Evolutionary conservation across 108 stramenopile species (phyloP).

Genomic region (Skeletonema menzelii): DNA sequence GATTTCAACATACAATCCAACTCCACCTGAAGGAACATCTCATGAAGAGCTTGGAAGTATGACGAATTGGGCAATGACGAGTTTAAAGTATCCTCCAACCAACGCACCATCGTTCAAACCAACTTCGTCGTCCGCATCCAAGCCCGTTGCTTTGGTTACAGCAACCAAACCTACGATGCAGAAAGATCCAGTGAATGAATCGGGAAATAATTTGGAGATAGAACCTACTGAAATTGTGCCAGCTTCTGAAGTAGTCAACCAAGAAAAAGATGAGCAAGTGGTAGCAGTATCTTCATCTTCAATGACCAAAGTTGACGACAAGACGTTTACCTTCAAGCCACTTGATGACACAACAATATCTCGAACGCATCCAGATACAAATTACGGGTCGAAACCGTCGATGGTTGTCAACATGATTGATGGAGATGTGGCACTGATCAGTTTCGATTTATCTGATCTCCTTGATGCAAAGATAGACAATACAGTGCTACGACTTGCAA

Average conservation of each 20-base stretch:
- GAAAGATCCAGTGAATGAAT: background rate
- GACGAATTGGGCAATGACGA: slow-evolving; percentile 11
- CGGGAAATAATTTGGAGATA: background rate
- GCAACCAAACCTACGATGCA: background rate
- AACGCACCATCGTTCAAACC: background rate
- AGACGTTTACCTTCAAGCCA: slow-evolving; percentile 15
- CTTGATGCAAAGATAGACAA: slow-evolving; percentile 4
- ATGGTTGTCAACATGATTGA: slow-evolving; percentile 15
- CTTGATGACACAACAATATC: slow-evolving; percentile 19
- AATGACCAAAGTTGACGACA: slow-evolving; percentile 8
- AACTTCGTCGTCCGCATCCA: background rate
- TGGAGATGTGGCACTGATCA: slow-evolving; percentile 15
- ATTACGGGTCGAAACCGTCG: slow-evolving; percentile 10
- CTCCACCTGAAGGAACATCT: background rate
- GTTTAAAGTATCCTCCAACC: slow-evolving; percentile 3
- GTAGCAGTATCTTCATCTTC: background rate
- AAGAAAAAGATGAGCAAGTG: background rate
- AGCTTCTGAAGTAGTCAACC: background rate
- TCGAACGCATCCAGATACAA: background rate
- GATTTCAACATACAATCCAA: background rate
- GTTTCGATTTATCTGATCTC: slow-evolving; percentile 20
- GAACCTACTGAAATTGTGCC: background rate
- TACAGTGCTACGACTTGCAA: slow-evolving; percentile 15
- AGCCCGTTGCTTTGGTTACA: background rate
- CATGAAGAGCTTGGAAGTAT: background rate